Percentiles rank a stretch among this genome's conserved stretches.
phyloP scores from a whole-genome alignment of 257 asterid species.

The Nyctanthes arbortristis region DNA sequence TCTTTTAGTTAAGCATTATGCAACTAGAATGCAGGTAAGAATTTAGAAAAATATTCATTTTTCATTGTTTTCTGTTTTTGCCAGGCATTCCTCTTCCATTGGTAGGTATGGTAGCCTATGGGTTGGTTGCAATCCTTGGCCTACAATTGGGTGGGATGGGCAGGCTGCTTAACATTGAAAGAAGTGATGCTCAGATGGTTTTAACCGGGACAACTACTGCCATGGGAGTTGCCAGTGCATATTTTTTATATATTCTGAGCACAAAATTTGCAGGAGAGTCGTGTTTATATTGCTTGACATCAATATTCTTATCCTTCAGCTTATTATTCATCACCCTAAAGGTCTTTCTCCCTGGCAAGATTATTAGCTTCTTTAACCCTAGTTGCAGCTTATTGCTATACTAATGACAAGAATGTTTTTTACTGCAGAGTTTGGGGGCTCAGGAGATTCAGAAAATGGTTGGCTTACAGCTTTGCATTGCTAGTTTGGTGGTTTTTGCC shows the following conservation, averaged over 20 bases:
- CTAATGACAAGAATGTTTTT: conserved; percentile 15
- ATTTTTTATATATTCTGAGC: conserved; percentile 82
- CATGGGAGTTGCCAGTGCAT: conserved; percentile 92
- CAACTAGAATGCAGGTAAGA: conserved; percentile 18
- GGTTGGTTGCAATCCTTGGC: conserved; percentile 68
- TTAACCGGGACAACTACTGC: conserved; percentile 74
- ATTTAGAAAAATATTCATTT: conserved; percentile 21
- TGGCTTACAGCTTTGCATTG: conserved; percentile 66
- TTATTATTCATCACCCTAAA: conserved; percentile 67
- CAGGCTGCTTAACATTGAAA: conserved; percentile 41
- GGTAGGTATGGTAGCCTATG: conserved; percentile 90
- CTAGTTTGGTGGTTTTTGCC: conserved; percentile 66
- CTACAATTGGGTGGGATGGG: conserved; percentile 53
- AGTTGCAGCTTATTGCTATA: conserved; percentile 9
- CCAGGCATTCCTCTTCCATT: conserved; percentile 92
- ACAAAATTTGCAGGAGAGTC: conserved; percentile 73
- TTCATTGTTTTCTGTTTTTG: conserved; percentile 31
- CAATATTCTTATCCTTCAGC: conserved; percentile 74
- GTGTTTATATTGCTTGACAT: conserved; percentile 79
- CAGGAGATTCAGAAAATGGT: conserved; percentile 50
- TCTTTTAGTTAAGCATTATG: conserved; percentile 15
- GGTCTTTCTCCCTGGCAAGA: conserved; percentile 42
- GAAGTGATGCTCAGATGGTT: conserved; percentile 51
- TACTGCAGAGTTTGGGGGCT: conserved; percentile 58
- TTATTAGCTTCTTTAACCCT: conserved; percentile 15